Evolutionary conservation across 192 early-diverging fungal genomes (phyloP).

Genomic region (Gaertneriomyces semiglobifer): DNA sequence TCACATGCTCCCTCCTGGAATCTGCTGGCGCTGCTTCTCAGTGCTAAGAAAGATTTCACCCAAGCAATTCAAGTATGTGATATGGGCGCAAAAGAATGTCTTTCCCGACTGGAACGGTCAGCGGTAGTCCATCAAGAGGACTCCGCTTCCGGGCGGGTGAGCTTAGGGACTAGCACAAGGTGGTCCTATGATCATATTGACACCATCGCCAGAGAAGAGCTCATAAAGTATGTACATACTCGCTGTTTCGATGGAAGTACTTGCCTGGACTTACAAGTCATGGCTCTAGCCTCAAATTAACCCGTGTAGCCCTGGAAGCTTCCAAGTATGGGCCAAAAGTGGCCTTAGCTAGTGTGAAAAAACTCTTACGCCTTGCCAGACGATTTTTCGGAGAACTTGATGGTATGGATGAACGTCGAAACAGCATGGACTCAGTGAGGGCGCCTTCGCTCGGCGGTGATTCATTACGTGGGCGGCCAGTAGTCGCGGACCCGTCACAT

Average conservation of each 20-base stretch:
- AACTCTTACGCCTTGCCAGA: slow-evolving; percentile 24
- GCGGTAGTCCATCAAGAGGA: slow-evolving; percentile 3
- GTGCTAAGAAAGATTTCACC: slow-evolving; percentile 31
- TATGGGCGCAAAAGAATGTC: slow-evolving; percentile 40
- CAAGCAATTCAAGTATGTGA: slow-evolving; percentile 45
- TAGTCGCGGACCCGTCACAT: too few species aligned
- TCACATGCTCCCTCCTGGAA: slow-evolving; percentile 42
- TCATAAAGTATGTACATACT: slow-evolving; percentile 3
- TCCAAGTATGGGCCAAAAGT: slow-evolving; percentile 33
- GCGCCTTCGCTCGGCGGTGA: too few species aligned
- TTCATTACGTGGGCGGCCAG: too few species aligned
- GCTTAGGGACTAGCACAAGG: slow-evolving; percentile 1
- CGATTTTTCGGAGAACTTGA: slow-evolving; percentile 18
- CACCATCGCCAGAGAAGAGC: slow-evolving; percentile 2
- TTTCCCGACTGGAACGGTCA: slow-evolving; percentile 19
- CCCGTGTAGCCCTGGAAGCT: slow-evolving; percentile 39
- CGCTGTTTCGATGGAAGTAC: background rate
- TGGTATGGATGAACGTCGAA: background rate
- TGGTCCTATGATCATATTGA: slow-evolving; percentile 26
- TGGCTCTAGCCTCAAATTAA: slow-evolving; percentile 41
- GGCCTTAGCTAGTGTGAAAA: slow-evolving; percentile 38
- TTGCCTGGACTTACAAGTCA: slow-evolving; percentile 8
- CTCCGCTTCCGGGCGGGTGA: background rate
- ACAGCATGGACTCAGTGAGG: too few species aligned
- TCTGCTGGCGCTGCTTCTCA: slow-evolving; percentile 45